A percentile compares a stretch with the other conserved stretches of the same genome.
Conservation (phyloP, 305 asterid genomes). For the Fraxinus xanthoxyloides region DNA sequence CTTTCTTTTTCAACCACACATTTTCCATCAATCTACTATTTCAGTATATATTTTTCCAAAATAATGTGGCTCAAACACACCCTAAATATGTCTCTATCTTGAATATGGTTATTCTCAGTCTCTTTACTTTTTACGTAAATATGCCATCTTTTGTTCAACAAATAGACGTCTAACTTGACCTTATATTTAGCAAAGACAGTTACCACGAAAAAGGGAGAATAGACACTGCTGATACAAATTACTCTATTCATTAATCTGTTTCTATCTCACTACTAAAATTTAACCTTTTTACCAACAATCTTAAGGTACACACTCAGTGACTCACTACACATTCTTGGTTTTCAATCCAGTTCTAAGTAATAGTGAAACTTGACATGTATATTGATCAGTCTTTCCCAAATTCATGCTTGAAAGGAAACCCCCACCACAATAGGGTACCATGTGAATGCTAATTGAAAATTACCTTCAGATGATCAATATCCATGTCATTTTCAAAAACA, state of each 20-base stretch:
- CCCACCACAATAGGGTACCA: neutral
- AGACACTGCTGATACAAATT: neutral
- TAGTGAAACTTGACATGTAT: too few relatives aligned
- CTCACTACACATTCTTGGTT: too few relatives aligned
- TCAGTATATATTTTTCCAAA: too few relatives aligned
- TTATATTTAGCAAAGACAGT: neutral
- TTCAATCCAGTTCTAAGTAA: too few relatives aligned
- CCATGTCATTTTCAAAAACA: slow-evolving; percentile 63
- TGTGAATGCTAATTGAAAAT: neutral
- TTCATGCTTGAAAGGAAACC: neutral
- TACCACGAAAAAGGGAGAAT: neutral
- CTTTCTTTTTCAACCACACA: too few relatives aligned
- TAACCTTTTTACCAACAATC: too few relatives aligned
- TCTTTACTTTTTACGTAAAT: neutral
- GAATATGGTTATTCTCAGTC: neutral
- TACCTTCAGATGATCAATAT: slow-evolving; percentile 52
- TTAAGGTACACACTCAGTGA: too few relatives aligned
- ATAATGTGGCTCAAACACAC: too few relatives aligned
- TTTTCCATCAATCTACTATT: too few relatives aligned
- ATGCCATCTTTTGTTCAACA: neutral
- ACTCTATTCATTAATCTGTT: neutral
- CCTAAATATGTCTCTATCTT: neutral
- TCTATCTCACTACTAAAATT: too few relatives aligned
- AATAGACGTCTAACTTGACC: neutral
- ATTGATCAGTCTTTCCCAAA: neutral